Evolutionary conservation across 805 yeast genomes (phyloP), one percentile per base, ranked within the genome.

Genomic region (Saturnispora galanensis): DNA sequence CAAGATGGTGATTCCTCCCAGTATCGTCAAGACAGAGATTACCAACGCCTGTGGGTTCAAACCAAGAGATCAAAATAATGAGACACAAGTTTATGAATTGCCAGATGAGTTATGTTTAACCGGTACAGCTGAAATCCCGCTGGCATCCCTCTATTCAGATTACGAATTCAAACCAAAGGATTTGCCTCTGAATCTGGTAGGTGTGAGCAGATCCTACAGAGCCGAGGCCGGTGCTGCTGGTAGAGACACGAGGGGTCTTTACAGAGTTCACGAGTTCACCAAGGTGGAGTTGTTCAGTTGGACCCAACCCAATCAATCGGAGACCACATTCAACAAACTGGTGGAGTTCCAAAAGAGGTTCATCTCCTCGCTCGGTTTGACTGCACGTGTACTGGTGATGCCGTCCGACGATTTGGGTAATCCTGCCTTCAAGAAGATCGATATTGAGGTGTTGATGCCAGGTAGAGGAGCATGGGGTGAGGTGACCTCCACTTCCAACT

Each of bases 191-290:
- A 79, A 75, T 54, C 67, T 76, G 28, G 93, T 79, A 10, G 98
- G 97, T 1, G 70, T 87, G 1, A 82, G 94, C 44, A 70, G 97
- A 50, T 77, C 95, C 50, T 93, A 80, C 58, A 70, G 98, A 50
- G 96, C 97, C 0, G 98, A 93, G 59, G 98, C 98, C 0, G 98
- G 97, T 2, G 93, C 97, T 1, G 74, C 96, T 45, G 98, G 98
- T 2, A 77, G 76, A 51, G 97, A 87, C 52, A 87, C 97, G 0
- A 79, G 81, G 54, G 98, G 98, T 0, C 67, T 93, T 1, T 93
- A 93, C 54, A 69, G 98, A 36, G 97, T 93, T 18, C 98, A 93
- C 59, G 98, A 93, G 64, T 93, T 93, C 61, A 85, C 95, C 10
- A 93, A 93, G 60, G 95, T 93, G 1, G 98, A 93, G 59, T 64